Evolutionary conservation across 169 alveolate species (phyloP).

Genomic region (Eimeria sp.): DNA sequence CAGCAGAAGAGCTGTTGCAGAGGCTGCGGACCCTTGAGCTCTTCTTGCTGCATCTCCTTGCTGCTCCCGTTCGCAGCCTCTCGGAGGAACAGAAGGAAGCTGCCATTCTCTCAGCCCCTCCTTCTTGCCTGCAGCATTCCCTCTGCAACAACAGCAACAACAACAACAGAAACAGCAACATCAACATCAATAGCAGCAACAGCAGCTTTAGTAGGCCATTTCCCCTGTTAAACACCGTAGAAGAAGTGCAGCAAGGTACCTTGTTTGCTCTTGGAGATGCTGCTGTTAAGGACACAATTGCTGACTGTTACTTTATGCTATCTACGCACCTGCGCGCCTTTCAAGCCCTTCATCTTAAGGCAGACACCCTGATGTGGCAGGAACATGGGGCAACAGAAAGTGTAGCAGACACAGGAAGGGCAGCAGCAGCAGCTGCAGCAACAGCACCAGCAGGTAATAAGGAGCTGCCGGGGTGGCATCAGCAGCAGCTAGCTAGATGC

Average conservation of each 20-base stretch:
- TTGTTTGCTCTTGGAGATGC: constrained; percentile 46
- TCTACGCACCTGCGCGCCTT: constrained; percentile 36
- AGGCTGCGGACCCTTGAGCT: constrained; percentile 60
- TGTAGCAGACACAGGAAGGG: not conserved
- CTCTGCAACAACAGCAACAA: constrained; percentile 29
- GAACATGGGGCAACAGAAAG: not conserved
- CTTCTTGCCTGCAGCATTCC: constrained; percentile 17
- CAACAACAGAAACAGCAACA: not conserved
- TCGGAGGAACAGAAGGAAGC: constrained; percentile 3
- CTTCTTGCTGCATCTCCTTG: constrained; percentile 48
- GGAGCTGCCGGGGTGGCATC: constrained; percentile 37
- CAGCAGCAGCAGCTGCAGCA: not conserved
- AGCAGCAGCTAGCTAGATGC: constrained; percentile 41
- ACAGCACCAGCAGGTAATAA: not conserved
- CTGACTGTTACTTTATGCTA: constrained; percentile 15
- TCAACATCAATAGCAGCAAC: not conserved
- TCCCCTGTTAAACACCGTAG: constrained; percentile 16
- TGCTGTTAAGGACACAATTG: constrained; percentile 1
- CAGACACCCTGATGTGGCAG: constrained; percentile 39
- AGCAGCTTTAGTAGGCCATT: constrained; percentile 15
- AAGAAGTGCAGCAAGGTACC: not conserved
- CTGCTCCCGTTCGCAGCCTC: not conserved
- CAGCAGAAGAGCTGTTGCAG: constrained; percentile 48
- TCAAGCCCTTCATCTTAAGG: constrained; percentile 41
- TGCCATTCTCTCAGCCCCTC: constrained; percentile 6